Evolutionary conservation across 1,139 yeast genomes (phyloP).

Genomic region (Geotrichum restrictum): DNA sequence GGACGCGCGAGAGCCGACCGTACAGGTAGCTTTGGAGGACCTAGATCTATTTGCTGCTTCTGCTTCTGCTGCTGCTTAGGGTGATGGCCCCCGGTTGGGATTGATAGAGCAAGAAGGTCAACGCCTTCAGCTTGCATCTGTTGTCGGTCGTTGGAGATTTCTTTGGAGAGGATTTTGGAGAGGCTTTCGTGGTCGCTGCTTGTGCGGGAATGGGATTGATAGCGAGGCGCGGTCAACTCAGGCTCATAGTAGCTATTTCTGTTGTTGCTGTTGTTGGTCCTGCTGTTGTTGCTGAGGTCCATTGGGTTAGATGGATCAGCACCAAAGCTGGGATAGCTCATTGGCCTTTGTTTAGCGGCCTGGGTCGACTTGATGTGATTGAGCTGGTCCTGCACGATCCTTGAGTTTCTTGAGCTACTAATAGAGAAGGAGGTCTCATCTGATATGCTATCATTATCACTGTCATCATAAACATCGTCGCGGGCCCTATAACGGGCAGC

Average conservation of each 20-base stretch:
- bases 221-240: not conserved
- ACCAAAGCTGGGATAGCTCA: slow-evolving; percentile 14
- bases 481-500: too few species aligned
- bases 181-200: slow-evolving; percentile 13
- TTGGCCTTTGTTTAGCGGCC: slow-evolving; percentile 8
- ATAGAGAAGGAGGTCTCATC: slow-evolving; percentile 9
- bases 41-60: slow-evolving; percentile 1
- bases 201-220: slow-evolving; percentile 7
- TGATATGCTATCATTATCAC: slow-evolving; percentile 16
- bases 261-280: too few species aligned
- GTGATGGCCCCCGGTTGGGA: slow-evolving; percentile 4
- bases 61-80: not conserved
- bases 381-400: slow-evolving; percentile 3
- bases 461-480: slow-evolving; percentile 11
- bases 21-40: not conserved
- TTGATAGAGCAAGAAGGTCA: slow-evolving; percentile 9
- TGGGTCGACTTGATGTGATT: not conserved
- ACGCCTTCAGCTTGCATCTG: slow-evolving; percentile 11
- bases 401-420: not conserved
- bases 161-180: slow-evolving; percentile 6
- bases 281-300: too few species aligned
- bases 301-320: not conserved
- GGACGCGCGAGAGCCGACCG: not conserved
- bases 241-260: not conserved
- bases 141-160: slow-evolving; percentile 6